Evolutionary conservation across 2,329 filamentous ascomycete genomes (phyloP).

Genomic region (Cytospora paraplurivora): DNA sequence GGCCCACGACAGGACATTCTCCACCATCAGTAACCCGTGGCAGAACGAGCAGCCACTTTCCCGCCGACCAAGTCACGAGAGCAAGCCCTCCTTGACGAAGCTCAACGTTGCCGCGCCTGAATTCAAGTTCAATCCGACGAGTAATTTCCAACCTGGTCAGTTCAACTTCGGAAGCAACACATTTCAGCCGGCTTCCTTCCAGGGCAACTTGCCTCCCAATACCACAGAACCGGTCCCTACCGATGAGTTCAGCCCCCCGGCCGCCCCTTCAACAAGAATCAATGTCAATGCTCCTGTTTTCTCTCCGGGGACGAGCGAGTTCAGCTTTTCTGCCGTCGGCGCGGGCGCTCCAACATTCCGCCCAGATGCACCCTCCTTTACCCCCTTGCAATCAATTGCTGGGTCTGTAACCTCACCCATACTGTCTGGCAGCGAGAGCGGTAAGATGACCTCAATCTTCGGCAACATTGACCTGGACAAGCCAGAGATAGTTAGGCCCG

Average conservation of each 20-base stretch:
- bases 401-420: slow-evolving; percentile 50
- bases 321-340: slow-evolving; percentile 62
- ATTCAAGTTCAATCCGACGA: slow-evolving; percentile 73
- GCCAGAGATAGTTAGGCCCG: slow-evolving; percentile 64
- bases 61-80: slow-evolving; percentile 59
- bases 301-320: slow-evolving; percentile 65
- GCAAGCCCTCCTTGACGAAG: slow-evolving; percentile 72
- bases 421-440: slow-evolving; percentile 48
- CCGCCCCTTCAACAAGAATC: slow-evolving; percentile 53
- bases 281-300: slow-evolving; percentile 73
- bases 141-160: slow-evolving; percentile 52
- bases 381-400: slow-evolving; percentile 56
- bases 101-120: slow-evolving; percentile 89
- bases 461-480: slow-evolving; percentile 66
- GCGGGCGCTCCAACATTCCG: slow-evolving; percentile 67
- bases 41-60: slow-evolving; percentile 50
- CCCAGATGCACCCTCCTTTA: slow-evolving; percentile 76
- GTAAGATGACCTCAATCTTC: slow-evolving; percentile 61
- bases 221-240: slow-evolving; percentile 41
- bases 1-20: slow-evolving; percentile 57
- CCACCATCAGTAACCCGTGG: slow-evolving; percentile 65
- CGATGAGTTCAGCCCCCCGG: slow-evolving; percentile 47
- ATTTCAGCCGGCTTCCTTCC: slow-evolving; percentile 54
- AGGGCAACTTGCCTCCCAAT: slow-evolving; percentile 41
- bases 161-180: slow-evolving; percentile 52